Evolutionary conservation across 177 flowering plant genomes (phyloP).

Genomic region (Tripterygium wilfordii): DNA sequence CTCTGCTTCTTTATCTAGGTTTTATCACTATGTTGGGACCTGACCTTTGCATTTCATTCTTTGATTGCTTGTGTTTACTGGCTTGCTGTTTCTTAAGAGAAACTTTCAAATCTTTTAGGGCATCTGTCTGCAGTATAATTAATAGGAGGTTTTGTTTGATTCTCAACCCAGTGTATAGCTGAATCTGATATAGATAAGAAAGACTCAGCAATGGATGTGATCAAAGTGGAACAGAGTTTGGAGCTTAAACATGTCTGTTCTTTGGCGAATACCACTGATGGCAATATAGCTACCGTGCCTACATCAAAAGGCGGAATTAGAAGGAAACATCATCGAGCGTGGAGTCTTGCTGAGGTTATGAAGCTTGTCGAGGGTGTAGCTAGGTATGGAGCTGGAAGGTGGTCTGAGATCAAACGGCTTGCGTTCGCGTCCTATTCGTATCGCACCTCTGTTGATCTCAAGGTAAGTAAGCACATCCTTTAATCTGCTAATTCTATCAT

Average conservation of each 20-base stretch:
- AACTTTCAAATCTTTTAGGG: too few species aligned
- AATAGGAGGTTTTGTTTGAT: too few species aligned
- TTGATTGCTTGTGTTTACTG: too few species aligned
- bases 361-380: slow-evolving; percentile 94
- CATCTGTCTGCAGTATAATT: too few species aligned
- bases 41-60: too few species aligned
- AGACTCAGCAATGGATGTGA: slow-evolving; percentile 10
- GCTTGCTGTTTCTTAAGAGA: too few species aligned
- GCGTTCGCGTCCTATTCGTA: slow-evolving; percentile 75
- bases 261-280: slow-evolving; percentile 40
- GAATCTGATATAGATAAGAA: slow-evolving; percentile 23
- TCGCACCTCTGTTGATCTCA: slow-evolving; percentile 96
- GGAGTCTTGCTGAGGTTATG: slow-evolving; percentile 82
- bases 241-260: slow-evolving; percentile 29
- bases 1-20: too few species aligned
- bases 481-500: background rate
- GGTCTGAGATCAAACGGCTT: slow-evolving; percentile 94
- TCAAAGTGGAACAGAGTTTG: slow-evolving; percentile 22
- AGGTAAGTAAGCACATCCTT: slow-evolving; percentile 35
- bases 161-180: slow-evolving; percentile 20
- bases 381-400: slow-evolving; percentile 87
- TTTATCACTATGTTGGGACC: too few species aligned
- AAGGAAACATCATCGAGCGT: slow-evolving; percentile 95
- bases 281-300: slow-evolving; percentile 35
- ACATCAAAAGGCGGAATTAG: slow-evolving; percentile 63